Conservation (phyloP, 495 filamentous ascomycete genomes). For the Lentithecium fluviatile region DNA sequence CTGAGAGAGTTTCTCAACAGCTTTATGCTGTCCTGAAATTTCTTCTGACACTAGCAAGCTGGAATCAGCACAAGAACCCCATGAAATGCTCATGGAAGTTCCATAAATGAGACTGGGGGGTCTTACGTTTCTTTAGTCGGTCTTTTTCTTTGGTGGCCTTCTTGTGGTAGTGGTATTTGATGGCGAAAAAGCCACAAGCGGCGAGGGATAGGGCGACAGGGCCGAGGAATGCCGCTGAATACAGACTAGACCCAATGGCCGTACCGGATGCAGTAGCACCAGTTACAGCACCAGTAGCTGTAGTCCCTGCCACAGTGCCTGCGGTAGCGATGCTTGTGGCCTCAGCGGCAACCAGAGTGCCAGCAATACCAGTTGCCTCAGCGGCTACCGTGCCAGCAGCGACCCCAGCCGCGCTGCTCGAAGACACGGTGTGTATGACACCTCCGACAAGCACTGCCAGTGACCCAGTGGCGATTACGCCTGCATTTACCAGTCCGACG, state of each 20-base stretch:
- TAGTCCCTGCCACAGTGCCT: neutral
- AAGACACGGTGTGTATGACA: neutral
- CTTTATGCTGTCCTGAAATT: neutral
- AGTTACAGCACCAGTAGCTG: neutral
- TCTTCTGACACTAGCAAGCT: neutral
- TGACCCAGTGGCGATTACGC: neutral
- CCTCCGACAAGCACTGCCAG: neutral
- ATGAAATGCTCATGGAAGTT: neutral
- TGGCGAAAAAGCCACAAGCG: neutral
- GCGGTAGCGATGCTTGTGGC: no score
- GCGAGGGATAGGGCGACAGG: neutral
- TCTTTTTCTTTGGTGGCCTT: neutral
- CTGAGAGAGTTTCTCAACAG: neutral
- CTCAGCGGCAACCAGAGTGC: neutral
- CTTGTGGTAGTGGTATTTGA: neutral
- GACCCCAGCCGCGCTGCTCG: neutral
- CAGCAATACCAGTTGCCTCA: neutral
- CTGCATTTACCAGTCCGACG: neutral
- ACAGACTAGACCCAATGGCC: neutral
- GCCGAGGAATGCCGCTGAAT: neutral
- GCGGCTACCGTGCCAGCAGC: neutral
- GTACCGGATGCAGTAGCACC: no score
- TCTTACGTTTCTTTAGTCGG: neutral
- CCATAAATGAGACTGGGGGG: neutral
- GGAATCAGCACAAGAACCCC: neutral